Evolutionary conservation across 2,329 filamentous ascomycete genomes (phyloP).

Genomic region (Meredithiella fracta): DNA sequence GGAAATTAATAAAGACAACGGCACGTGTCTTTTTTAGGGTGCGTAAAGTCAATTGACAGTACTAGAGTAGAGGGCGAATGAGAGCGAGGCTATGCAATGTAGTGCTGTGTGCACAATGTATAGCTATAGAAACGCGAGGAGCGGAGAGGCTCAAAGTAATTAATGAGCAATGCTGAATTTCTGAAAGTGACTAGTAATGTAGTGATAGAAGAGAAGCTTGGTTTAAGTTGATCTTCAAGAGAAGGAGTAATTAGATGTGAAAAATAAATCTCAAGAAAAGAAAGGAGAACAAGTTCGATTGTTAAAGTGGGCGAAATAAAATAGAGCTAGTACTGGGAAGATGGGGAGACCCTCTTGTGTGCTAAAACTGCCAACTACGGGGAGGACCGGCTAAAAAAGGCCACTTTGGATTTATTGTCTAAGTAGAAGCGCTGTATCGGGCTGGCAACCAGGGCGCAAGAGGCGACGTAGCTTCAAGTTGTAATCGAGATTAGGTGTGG

Average conservation of each 20-base stretch:
- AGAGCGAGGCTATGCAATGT: slow-evolving; percentile 8
- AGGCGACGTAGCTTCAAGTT: slow-evolving; percentile 14
- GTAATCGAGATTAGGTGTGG: background rate
- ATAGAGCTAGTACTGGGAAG: too few relatives aligned
- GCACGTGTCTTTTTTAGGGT: slow-evolving; percentile 5
- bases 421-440: background rate
- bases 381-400: too few relatives aligned
- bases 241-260: slow-evolving; percentile 6
- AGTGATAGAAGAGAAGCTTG: background rate
- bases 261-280: slow-evolving; percentile 5
- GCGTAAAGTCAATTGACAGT: background rate
- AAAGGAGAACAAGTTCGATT: background rate
- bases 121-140: background rate
- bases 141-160: too few relatives aligned
- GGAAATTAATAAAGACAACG: slow-evolving; percentile 5
- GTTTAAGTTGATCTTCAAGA: background rate
- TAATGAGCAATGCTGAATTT: too few relatives aligned
- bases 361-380: too few relatives aligned
- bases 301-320: too few relatives aligned
- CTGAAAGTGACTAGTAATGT: background rate
- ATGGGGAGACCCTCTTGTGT: too few relatives aligned
- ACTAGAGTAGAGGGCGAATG: background rate
- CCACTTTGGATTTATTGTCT: too few relatives aligned
- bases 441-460: slow-evolving; percentile 6
- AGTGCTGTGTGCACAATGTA: slow-evolving; percentile 8